A percentile compares a stretch with the other conserved stretches of the same genome.
phyloP scores from a whole-genome alignment of 345 rosid genomes.

The Microthlaspi erraticum region DNA sequence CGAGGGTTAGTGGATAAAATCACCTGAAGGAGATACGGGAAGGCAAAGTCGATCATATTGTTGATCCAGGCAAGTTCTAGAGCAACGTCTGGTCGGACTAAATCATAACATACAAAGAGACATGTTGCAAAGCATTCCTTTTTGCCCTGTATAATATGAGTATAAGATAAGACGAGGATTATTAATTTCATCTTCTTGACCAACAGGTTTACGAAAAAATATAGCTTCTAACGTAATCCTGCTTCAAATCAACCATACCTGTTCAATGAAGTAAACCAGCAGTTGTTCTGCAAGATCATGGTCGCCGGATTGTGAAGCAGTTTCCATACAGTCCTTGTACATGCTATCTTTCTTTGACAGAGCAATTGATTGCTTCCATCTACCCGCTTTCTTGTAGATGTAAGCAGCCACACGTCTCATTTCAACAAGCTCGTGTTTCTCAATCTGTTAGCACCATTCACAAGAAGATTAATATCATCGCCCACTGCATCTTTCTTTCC shows the following conservation, averaged over 20 bases:
- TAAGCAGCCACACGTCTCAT: constrained; percentile 99
- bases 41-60: constrained; percentile 84
- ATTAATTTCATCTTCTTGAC: constrained; percentile 14
- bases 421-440: constrained; percentile 98
- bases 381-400: constrained; percentile 95
- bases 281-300: constrained; percentile 97
- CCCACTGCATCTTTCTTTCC: not conserved
- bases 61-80: constrained; percentile 94
- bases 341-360: constrained; percentile 92
- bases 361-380: constrained; percentile 99
- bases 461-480: constrained; percentile 22
- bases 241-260: constrained; percentile 51
- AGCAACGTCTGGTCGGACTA: constrained; percentile 78
- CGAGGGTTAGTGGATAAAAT: constrained; percentile 11
- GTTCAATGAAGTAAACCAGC: constrained; percentile 90
- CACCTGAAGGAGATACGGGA: constrained; percentile 87
- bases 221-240: not conserved
- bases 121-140: constrained; percentile 95
- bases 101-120: constrained; percentile 93
- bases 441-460: constrained; percentile 61
- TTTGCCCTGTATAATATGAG: constrained; percentile 61
- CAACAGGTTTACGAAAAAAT: not conserved
- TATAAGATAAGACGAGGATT: constrained; percentile 17
- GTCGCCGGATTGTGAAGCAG: constrained; percentile 98
- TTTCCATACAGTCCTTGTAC: constrained; percentile 98